Conservation (phyloP, 2,329 filamentous ascomycete genomes). For the Pyricularia pennisetigena region DNA sequence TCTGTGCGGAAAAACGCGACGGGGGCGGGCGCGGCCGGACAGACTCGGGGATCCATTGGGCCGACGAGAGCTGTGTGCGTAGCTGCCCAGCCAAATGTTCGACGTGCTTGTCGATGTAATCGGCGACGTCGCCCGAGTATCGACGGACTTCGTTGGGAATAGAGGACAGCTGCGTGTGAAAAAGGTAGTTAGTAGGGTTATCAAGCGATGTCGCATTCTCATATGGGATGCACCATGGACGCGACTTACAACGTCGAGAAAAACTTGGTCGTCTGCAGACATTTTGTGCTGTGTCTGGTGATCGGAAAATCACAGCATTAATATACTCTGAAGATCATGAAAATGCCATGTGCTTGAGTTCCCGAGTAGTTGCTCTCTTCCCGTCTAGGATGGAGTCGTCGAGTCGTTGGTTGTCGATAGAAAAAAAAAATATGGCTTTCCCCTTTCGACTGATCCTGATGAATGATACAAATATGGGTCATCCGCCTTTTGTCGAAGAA, state of each 20-base stretch:
- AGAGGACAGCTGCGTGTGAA: slow-evolving; percentile 33
- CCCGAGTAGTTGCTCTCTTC: background rate
- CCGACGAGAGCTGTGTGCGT: slow-evolving; percentile 56
- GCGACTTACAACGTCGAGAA: slow-evolving; percentile 61
- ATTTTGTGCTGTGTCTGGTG: slow-evolving; percentile 34
- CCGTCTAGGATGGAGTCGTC: background rate
- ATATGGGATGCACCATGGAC: background rate
- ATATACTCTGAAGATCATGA: background rate
- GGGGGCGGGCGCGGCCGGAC: slow-evolving; percentile 50
- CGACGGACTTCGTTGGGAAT: slow-evolving; percentile 54
- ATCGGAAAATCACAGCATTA: background rate
- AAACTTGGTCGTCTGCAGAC: slow-evolving; percentile 71
- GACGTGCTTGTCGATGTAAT: slow-evolving; percentile 72
- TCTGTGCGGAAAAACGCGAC: slow-evolving; percentile 25
- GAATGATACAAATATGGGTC: background rate
- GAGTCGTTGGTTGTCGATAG: background rate
- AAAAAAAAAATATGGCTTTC: background rate
- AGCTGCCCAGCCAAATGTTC: slow-evolving; percentile 64
- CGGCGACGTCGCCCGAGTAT: slow-evolving; percentile 65
- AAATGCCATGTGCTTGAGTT: background rate
- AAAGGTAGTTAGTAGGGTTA: background rate
- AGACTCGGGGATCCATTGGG: slow-evolving; percentile 63
- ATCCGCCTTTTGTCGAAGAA: background rate
- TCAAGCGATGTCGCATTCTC: background rate
- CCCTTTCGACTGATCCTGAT: background rate